Evolutionary conservation across 768 basidiomycete species (phyloP).

Genomic region (Mycena pura): DNA sequence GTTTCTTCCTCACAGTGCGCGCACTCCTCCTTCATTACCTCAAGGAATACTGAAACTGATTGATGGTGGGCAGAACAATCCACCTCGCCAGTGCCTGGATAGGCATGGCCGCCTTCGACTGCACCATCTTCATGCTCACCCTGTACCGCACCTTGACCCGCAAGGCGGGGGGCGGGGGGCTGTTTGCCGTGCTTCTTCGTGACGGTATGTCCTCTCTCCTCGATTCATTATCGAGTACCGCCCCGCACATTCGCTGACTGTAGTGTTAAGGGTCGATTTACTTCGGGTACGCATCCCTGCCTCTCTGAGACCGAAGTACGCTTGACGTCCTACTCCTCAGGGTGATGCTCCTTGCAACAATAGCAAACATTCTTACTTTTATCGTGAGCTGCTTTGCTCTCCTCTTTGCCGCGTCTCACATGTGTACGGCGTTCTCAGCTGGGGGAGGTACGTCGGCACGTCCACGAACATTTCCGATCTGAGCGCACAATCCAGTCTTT

Average conservation of each 20-base stretch:
- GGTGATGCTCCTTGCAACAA: conserved; percentile 13
- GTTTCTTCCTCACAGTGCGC: conserved; percentile 12
- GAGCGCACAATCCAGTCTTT: not conserved
- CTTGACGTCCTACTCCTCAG: not conserved
- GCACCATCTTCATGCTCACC: conserved; percentile 22
- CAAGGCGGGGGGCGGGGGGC: not conserved
- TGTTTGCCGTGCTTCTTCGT: conserved; percentile 16
- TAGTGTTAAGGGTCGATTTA: conserved; percentile 10
- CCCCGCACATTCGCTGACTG: not conserved
- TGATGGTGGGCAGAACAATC: not conserved
- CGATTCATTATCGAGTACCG: no score
- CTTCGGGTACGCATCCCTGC: conserved; percentile 21
- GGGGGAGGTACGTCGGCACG: not conserved
- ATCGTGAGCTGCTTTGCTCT: conserved; percentile 5
- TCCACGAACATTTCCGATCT: no score
- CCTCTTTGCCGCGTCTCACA: not conserved
- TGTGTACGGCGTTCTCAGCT: not conserved
- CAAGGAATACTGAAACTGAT: not conserved
- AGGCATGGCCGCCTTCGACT: conserved; percentile 17
- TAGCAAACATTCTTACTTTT: conserved; percentile 23
- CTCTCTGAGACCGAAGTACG: not conserved
- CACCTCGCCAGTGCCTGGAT: conserved; percentile 16
- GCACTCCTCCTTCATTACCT: not conserved
- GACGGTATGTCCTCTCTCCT: conserved; percentile 16
- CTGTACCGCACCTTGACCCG: conserved; percentile 10